Evolutionary conservation across 75 land plant genomes (phyloP).

Genomic region (Cunninghamia lanceolata): DNA sequence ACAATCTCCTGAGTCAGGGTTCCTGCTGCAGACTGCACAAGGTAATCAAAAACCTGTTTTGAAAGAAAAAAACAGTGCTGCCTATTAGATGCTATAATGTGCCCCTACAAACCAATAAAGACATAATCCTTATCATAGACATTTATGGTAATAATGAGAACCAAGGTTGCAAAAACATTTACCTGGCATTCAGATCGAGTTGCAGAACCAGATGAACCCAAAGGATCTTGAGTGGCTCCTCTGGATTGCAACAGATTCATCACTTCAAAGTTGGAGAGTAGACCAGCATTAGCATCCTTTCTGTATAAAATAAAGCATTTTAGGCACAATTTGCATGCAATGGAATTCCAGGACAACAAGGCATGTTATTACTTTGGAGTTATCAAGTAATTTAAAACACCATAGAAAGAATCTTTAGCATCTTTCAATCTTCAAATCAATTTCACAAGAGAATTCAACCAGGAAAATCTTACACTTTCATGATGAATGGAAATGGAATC

Average conservation of each 20-base stretch:
- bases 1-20: conserved; percentile 40
- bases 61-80: neutral
- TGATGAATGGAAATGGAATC: neutral
- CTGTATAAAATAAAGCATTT: conserved; percentile 23
- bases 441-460: neutral
- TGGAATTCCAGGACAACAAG: neutral
- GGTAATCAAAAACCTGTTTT: conserved; percentile 55
- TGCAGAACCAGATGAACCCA: conserved; percentile 36
- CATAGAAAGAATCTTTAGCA: neutral
- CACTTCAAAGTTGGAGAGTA: conserved; percentile 75
- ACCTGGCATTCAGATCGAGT: conserved; percentile 80
- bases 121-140: neutral
- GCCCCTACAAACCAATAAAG: neutral
- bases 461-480: neutral
- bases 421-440: neutral
- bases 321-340: neutral
- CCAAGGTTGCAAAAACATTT: neutral
- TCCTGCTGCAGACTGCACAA: conserved; percentile 47
- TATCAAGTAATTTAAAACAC: neutral
- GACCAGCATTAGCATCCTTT: conserved; percentile 48
- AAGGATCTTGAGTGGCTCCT: conserved; percentile 56
- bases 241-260: conserved; percentile 56
- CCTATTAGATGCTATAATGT: neutral
- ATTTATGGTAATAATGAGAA: neutral
- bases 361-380: neutral